Conservation (phyloP, 192 early-diverging fungal genomes). For the Linnemannia exigua region DNA sequence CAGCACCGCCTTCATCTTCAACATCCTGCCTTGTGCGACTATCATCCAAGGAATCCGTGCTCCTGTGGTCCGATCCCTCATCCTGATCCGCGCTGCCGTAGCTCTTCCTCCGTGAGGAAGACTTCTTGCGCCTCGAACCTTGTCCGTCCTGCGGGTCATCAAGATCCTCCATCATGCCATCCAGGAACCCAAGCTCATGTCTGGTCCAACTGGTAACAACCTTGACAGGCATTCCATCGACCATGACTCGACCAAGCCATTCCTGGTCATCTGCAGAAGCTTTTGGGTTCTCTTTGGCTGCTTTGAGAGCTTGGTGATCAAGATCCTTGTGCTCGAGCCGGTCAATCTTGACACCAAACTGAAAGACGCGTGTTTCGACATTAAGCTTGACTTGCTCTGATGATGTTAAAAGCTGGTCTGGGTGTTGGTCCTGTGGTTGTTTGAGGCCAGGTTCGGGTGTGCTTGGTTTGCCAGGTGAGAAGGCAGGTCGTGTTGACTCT, state of each 20-base stretch:
- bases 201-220: constrained; percentile 26
- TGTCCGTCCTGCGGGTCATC: background rate
- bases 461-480: constrained; percentile 4
- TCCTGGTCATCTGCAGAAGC: constrained; percentile 13
- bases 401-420: background rate
- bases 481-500: background rate
- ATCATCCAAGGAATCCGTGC: background rate
- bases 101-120: background rate
- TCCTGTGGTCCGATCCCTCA: background rate
- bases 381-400: background rate
- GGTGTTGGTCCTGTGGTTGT: background rate
- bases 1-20: background rate
- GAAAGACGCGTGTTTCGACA: constrained; percentile 46
- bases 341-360: constrained; percentile 50
- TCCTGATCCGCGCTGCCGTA: background rate
- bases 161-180: constrained; percentile 42
- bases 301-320: constrained; percentile 22
- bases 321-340: constrained; percentile 43
- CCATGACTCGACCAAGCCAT: constrained; percentile 49
- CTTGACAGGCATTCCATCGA: constrained; percentile 36
- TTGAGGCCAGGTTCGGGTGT: background rate
- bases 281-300: background rate
- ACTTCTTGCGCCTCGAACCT: background rate
- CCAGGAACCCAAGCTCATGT: constrained; percentile 47
- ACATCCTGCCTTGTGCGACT: background rate